Conservation (phyloP, 1,139 yeast species). For the Suhomyces bokatorum region DNA sequence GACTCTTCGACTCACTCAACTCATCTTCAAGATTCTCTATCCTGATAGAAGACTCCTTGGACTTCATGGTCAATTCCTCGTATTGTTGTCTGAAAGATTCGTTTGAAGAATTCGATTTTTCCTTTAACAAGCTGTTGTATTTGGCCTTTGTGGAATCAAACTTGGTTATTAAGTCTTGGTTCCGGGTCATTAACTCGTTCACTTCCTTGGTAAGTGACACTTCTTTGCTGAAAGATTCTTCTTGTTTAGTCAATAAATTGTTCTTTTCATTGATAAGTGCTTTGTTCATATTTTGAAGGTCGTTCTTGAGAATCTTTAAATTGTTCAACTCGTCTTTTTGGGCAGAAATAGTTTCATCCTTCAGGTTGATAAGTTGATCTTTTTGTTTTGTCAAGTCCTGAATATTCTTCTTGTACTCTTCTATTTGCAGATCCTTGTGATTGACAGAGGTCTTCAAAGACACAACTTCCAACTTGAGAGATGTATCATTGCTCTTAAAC, state of each 20-base stretch:
- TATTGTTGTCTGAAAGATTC: slow-evolving; percentile 67
- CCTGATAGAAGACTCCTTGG: slow-evolving; percentile 61
- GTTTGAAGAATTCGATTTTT: slow-evolving; percentile 50
- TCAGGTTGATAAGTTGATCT: slow-evolving; percentile 11
- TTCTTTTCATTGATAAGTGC: slow-evolving; percentile 38
- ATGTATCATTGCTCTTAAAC: slow-evolving; percentile 39
- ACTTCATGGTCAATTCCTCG: slow-evolving; percentile 71
- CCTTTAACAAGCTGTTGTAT: slow-evolving; percentile 47
- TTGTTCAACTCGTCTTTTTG: slow-evolving; percentile 40
- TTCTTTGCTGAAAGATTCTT: slow-evolving; percentile 37
- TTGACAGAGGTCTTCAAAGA: slow-evolving; percentile 39
- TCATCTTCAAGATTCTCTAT: slow-evolving; percentile 79
- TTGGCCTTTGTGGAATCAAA: slow-evolving; percentile 53
- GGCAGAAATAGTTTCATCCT: slow-evolving; percentile 27
- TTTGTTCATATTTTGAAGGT: slow-evolving; percentile 39
- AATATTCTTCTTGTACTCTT: slow-evolving; percentile 41
- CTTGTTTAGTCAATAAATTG: slow-evolving; percentile 40
- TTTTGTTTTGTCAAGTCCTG: slow-evolving; percentile 36
- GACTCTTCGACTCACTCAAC: slow-evolving; percentile 65
- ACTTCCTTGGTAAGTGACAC: slow-evolving; percentile 28
- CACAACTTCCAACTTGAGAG: slow-evolving; percentile 44
- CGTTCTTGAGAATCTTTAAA: slow-evolving; percentile 44
- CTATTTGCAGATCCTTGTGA: slow-evolving; percentile 53
- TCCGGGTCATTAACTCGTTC: slow-evolving; percentile 48
- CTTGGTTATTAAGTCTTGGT: slow-evolving; percentile 52